Conservation (phyloP, 441 rosid genomes). For the Croton laevigatus region DNA sequence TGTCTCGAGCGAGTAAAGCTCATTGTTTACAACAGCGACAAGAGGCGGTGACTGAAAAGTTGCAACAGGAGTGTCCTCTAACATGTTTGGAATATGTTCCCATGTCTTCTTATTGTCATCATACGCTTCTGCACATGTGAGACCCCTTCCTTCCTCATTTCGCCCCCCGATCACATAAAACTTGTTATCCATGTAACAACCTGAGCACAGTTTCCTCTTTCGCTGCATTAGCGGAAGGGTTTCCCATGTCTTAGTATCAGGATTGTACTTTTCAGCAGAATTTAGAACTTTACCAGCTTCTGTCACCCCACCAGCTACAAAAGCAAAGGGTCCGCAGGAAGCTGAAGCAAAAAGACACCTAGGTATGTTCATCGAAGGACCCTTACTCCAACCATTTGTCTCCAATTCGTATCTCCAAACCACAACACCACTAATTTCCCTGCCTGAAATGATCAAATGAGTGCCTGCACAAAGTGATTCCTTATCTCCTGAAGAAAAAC, state of each 20-base stretch:
- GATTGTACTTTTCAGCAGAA: constrained; percentile 64
- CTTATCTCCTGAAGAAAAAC: constrained; percentile 61
- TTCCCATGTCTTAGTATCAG: constrained; percentile 66
- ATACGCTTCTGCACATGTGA: constrained; percentile 77
- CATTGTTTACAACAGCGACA: constrained; percentile 61
- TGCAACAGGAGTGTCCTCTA: constrained; percentile 46
- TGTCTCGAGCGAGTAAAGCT: constrained; percentile 75
- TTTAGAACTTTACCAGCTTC: constrained; percentile 39
- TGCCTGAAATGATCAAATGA: constrained; percentile 76
- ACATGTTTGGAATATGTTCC: constrained; percentile 61
- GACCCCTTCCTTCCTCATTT: constrained; percentile 40
- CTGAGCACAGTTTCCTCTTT: constrained; percentile 58
- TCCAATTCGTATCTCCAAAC: constrained; percentile 76
- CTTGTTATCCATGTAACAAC: constrained; percentile 69
- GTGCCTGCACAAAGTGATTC: constrained; percentile 84
- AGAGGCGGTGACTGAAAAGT: constrained; percentile 79
- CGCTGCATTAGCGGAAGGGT: constrained; percentile 47
- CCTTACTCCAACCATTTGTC: constrained; percentile 67
- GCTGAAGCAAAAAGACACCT: constrained; percentile 84
- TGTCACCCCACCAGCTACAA: constrained; percentile 73
- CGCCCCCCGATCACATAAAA: constrained; percentile 78
- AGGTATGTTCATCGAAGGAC: constrained; percentile 64
- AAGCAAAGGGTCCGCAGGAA: constrained; percentile 53
- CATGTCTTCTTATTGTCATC: constrained; percentile 49
- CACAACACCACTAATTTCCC: constrained; percentile 52